phyloP scores from a whole-genome alignment of 805 yeast species.

The Candida anglica region DNA sequence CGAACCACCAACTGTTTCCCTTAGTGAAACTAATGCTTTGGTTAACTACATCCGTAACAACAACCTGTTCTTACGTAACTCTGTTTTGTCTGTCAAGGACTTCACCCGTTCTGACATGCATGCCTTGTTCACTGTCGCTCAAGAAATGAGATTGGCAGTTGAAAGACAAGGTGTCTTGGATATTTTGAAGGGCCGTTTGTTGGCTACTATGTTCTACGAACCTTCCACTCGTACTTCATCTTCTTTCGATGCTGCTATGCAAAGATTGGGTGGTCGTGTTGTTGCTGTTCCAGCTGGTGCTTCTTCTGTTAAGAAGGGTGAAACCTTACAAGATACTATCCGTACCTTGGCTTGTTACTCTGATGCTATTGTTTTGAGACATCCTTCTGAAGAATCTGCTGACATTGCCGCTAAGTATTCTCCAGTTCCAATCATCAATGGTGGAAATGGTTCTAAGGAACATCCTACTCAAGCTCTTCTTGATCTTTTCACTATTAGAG shows the following conservation, averaged over 20 bases:
- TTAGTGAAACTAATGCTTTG: slow-evolving; percentile 77
- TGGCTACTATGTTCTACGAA: slow-evolving; percentile 95
- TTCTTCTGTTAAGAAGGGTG: slow-evolving; percentile 98
- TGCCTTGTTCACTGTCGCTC: slow-evolving; percentile 91
- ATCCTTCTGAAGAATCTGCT: slow-evolving; percentile 89
- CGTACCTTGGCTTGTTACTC: slow-evolving; percentile 93
- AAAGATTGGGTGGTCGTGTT: slow-evolving; percentile 97
- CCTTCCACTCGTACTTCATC: slow-evolving; percentile 97
- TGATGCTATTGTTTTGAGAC: slow-evolving; percentile 96
- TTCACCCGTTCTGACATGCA: slow-evolving; percentile 87
- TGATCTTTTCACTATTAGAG: slow-evolving; percentile 97
- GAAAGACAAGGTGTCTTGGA: slow-evolving; percentile 95
- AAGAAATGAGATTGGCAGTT: slow-evolving; percentile 94
- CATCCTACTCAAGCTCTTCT: slow-evolving; percentile 99
- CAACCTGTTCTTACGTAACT: slow-evolving; percentile 88
- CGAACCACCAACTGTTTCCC: slow-evolving; percentile 67
- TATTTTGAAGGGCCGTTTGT: slow-evolving; percentile 80
- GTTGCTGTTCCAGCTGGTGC: slow-evolving; percentile 79
- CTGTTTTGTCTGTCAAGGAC: slow-evolving; percentile 84
- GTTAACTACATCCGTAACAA: slow-evolving; percentile 70
- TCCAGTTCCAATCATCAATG: slow-evolving; percentile 95
- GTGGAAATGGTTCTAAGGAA: slow-evolving; percentile 97
- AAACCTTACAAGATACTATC: slow-evolving; percentile 93
- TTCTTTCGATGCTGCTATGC: slow-evolving; percentile 99
- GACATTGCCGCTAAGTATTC: slow-evolving; percentile 94